phyloP scores from a whole-genome alignment of 306 rosid species.

The Geum urbanum region DNA sequence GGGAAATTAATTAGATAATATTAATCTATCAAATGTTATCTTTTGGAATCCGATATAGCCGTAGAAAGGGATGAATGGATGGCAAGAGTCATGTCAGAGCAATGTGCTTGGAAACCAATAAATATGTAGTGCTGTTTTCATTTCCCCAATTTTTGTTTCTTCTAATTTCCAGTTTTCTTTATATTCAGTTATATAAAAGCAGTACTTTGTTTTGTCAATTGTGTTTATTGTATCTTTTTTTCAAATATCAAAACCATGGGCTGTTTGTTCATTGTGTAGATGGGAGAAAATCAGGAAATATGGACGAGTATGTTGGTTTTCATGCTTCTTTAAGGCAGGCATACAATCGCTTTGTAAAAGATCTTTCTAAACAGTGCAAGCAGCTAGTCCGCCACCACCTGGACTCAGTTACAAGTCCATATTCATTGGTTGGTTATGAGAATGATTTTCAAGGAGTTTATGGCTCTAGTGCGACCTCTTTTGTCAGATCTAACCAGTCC shows the following conservation, averaged over 20 bases:
- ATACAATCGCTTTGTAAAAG: constrained; percentile 63
- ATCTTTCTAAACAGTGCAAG: constrained; percentile 85
- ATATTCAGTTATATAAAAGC: not conserved
- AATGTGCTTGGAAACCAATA: not conserved
- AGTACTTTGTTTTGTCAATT: not conserved
- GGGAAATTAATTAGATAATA: not conserved
- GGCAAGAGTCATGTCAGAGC: not conserved
- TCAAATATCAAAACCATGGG: constrained; percentile 17
- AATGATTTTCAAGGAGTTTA: constrained; percentile 51
- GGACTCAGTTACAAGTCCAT: constrained; percentile 92
- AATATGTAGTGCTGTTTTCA: not conserved
- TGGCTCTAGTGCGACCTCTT: constrained; percentile 41
- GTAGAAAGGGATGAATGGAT: not conserved
- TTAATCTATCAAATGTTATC: not conserved
- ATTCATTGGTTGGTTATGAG: constrained; percentile 79
- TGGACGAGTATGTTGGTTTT: constrained; percentile 92
- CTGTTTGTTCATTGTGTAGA: constrained; percentile 45
- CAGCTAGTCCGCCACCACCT: constrained; percentile 84
- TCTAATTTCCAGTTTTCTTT: not conserved
- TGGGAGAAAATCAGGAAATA: constrained; percentile 56
- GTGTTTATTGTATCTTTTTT: not conserved
- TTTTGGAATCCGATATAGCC: not conserved
- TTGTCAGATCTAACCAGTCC: constrained; percentile 43
- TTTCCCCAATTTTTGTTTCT: not conserved
- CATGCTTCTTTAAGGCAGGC: constrained; percentile 88